Conservation (phyloP, 2,329 filamentous ascomycete species). For the Xylaria sp. region DNA sequence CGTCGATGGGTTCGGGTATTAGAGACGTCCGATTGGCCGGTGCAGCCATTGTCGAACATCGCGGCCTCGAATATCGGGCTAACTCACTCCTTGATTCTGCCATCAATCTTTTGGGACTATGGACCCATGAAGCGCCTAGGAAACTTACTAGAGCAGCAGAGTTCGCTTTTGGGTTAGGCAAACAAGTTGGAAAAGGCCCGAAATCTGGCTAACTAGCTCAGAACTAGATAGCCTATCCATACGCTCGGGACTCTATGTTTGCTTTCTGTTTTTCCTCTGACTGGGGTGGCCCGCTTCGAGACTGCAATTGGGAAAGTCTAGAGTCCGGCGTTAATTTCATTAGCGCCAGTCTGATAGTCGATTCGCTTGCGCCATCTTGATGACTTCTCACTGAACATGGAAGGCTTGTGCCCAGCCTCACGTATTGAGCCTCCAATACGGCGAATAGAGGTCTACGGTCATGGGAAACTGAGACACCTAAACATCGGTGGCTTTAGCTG, state of each 20-base stretch:
- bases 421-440: slow-evolving; percentile 33
- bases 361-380: slow-evolving; percentile 35
- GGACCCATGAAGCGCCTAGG: not conserved
- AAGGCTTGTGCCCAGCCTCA: slow-evolving; percentile 42
- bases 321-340: slow-evolving; percentile 20
- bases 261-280: not conserved
- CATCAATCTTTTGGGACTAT: slow-evolving; percentile 17
- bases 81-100: slow-evolving; percentile 13
- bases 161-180: slow-evolving; percentile 34
- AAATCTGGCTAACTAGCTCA: slow-evolving; percentile 21
- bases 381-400: slow-evolving; percentile 35
- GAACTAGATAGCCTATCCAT: slow-evolving; percentile 20
- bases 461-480: slow-evolving; percentile 42
- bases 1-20: slow-evolving; percentile 34
- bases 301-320: slow-evolving; percentile 1
- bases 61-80: slow-evolving; percentile 11
- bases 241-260: slow-evolving; percentile 24
- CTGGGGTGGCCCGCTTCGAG: not conserved
- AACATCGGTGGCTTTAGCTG: slow-evolving; percentile 47
- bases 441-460: slow-evolving; percentile 26
- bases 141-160: slow-evolving; percentile 5
- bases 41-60: slow-evolving; percentile 33
- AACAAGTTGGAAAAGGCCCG: slow-evolving; percentile 30
- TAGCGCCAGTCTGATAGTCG: slow-evolving; percentile 18
- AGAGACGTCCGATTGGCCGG: slow-evolving; percentile 32